These are phyloP conservation scores for Salix dunnii DNA, from an alignment of 345 rosid genomes.

Conservation along the genomic window DNA sequence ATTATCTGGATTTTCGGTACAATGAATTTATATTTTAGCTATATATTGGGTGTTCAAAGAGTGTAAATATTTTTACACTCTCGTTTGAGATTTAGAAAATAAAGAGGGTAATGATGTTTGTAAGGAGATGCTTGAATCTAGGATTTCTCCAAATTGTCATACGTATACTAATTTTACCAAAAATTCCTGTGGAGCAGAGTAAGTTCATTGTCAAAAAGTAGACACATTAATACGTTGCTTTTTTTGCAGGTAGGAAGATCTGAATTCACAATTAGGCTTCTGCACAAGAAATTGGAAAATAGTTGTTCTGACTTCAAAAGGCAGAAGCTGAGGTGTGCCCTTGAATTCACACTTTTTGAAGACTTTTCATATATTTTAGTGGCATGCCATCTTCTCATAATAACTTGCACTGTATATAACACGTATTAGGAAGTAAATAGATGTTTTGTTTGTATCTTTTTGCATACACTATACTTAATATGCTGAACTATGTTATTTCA, in stretches of 20 bases:
- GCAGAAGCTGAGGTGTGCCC: slow-evolving; percentile 84
- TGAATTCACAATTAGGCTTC: slow-evolving; percentile 39
- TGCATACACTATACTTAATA: not conserved
- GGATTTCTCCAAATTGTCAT: too few relatives aligned
- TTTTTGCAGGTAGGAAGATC: slow-evolving; percentile 50
- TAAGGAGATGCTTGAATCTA: too few relatives aligned
- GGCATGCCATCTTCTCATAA: not conserved
- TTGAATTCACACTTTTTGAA: not conserved
- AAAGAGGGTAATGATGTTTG: too few relatives aligned
- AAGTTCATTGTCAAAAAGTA: not conserved
- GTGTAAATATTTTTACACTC: too few relatives aligned
- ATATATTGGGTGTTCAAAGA: too few relatives aligned
- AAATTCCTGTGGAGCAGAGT: not conserved
- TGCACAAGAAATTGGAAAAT: slow-evolving; percentile 51
- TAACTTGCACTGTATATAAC: not conserved
- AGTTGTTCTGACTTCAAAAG: slow-evolving; percentile 61
- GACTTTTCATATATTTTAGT: not conserved
- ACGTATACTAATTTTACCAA: not conserved
- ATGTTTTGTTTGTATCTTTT: not conserved
- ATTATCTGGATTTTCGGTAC: too few relatives aligned
- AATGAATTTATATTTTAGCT: too few relatives aligned
- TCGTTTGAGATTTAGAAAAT: too few relatives aligned
- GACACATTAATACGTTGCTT: slow-evolving; percentile 10
- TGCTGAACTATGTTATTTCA: not conserved
- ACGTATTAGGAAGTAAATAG: too few relatives aligned